Evolutionary conservation across 2,329 filamentous ascomycete species (phyloP).

Genomic region (Penicillium sp.): DNA sequence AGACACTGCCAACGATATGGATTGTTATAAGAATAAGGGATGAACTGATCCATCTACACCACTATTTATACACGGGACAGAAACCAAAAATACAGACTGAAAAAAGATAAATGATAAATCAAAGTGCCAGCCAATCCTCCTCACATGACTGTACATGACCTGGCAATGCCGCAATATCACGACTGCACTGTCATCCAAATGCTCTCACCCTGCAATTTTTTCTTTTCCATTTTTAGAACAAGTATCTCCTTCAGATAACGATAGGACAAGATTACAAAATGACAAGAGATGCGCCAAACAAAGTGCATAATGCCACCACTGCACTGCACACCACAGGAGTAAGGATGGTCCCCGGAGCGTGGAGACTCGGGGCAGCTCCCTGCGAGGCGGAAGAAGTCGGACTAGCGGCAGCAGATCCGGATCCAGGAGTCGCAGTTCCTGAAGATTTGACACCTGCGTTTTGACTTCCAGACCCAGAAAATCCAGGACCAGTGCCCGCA

Average conservation of each 20-base stretch:
- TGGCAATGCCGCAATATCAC: neutral
- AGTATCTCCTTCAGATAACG: neutral
- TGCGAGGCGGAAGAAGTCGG: constrained; percentile 24
- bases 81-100: constrained; percentile 4
- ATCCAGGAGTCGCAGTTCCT: constrained; percentile 48
- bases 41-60: neutral
- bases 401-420: constrained; percentile 39
- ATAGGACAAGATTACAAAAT: constrained; percentile 24
- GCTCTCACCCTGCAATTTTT: neutral
- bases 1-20: neutral
- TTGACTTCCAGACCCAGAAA: constrained; percentile 54
- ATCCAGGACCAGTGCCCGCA: constrained; percentile 55
- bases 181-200: neutral
- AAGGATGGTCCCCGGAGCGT: constrained; percentile 43
- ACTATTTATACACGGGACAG: constrained; percentile 3
- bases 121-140: neutral
- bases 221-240: neutral
- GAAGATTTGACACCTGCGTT: constrained; percentile 49
- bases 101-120: neutral
- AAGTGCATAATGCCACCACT: constrained; percentile 49
- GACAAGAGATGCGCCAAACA: constrained; percentile 49
- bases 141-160: constrained; percentile 5
- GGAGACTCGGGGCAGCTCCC: constrained; percentile 44
- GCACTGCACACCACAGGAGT: constrained; percentile 51
- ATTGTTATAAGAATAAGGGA: neutral